Percentiles rank a stretch among this genome's conserved stretches.
phyloP scores from a whole-genome alignment of 163 green algal species.

The Chlorella variabilis region DNA sequence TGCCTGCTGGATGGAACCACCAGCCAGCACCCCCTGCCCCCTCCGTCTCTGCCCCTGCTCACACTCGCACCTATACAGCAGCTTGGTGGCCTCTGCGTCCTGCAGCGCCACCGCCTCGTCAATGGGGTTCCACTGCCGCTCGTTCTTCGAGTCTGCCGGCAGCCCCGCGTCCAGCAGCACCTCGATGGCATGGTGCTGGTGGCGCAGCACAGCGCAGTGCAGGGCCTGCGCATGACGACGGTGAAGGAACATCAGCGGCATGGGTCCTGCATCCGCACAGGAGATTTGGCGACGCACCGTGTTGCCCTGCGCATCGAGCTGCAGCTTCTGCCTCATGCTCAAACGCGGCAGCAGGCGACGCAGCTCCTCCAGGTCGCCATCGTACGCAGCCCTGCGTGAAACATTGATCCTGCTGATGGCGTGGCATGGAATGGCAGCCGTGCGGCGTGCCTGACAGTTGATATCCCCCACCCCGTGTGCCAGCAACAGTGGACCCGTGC shows the following conservation, averaged over 20 bases:
- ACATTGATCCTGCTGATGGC: neutral
- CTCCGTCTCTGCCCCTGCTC: too few relatives aligned
- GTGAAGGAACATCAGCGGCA: too few relatives aligned
- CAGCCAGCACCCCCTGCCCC: too few relatives aligned
- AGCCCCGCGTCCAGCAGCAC: slow-evolving; percentile 33
- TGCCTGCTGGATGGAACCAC: too few relatives aligned
- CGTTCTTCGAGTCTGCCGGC: slow-evolving; percentile 24
- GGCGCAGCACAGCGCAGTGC: slow-evolving; percentile 39
- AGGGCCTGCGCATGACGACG: neutral
- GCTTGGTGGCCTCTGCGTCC: slow-evolving; percentile 6
- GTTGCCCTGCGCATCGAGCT: slow-evolving; percentile 40
- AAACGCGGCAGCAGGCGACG: slow-evolving; percentile 1
- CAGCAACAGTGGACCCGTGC: too few relatives aligned
- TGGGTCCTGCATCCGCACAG: too few relatives aligned
- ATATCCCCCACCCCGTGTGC: too few relatives aligned
- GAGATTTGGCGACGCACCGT: neutral
- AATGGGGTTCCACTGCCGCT: slow-evolving; percentile 30
- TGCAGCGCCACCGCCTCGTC: slow-evolving; percentile 45
- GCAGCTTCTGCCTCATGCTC: slow-evolving; percentile 18
- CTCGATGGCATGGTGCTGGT: neutral
- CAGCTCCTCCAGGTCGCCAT: slow-evolving; percentile 5
- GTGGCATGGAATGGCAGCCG: neutral
- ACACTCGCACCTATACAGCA: slow-evolving; percentile 41
- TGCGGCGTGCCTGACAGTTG: too few relatives aligned
- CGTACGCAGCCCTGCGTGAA: slow-evolving; percentile 16